Conservation (phyloP, 1,284 basidiomycete species). For the Exobasidium cylindrosporum region DNA sequence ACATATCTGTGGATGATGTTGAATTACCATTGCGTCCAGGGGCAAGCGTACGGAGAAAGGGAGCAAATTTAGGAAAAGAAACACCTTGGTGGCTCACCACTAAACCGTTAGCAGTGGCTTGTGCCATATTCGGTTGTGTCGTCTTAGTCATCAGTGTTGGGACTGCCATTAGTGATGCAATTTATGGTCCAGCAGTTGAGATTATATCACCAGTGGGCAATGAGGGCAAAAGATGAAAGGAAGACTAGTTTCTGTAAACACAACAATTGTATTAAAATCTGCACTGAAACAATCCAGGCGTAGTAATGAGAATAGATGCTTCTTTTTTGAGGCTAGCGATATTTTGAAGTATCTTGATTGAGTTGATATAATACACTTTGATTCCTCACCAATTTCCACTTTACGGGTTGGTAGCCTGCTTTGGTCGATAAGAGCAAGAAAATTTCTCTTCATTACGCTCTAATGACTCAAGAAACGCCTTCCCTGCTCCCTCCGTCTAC, state of each 20-base stretch:
- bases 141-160: constrained; percentile 38
- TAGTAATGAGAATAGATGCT: too few relatives aligned
- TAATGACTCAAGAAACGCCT: constrained; percentile 65
- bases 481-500: constrained; percentile 63
- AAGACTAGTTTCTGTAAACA: not conserved
- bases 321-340: too few relatives aligned
- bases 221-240: too few relatives aligned
- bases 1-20: constrained; percentile 34
- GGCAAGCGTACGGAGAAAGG: constrained; percentile 24
- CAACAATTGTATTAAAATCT: not conserved
- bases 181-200: constrained; percentile 65
- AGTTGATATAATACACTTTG: not conserved
- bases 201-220: constrained; percentile 63
- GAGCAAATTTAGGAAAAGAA: not conserved
- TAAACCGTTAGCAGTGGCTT: constrained; percentile 43
- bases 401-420: not conserved
- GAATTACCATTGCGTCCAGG: constrained; percentile 50
- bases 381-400: not conserved
- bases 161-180: constrained; percentile 46
- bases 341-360: too few relatives aligned
- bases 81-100: constrained; percentile 48
- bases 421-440: not conserved
- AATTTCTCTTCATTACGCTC: not conserved
- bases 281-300: too few relatives aligned
- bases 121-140: constrained; percentile 46